These are phyloP conservation scores for Pharnaceum exiguum DNA, from an alignment of 148 eudicot species.

Conservation along the genomic window DNA sequence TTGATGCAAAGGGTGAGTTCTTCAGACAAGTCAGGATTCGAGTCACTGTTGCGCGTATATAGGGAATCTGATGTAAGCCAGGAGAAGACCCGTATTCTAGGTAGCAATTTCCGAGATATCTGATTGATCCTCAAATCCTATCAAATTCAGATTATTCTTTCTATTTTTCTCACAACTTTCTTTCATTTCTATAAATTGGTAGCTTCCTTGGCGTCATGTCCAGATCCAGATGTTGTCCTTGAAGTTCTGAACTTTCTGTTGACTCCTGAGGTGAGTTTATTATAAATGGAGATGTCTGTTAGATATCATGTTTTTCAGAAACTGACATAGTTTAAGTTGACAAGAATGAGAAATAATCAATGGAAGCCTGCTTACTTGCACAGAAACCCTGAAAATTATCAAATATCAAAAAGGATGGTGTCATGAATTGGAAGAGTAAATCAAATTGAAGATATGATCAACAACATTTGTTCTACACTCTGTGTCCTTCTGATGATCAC, in stretches of 20 bases:
- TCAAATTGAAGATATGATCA: too few species aligned
- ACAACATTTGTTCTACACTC: too few species aligned
- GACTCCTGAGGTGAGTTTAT: constrained; percentile 54
- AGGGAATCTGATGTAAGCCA: constrained; percentile 93
- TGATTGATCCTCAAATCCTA: background rate
- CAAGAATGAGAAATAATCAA: too few species aligned
- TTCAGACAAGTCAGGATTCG: constrained; percentile 67
- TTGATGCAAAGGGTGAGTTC: constrained; percentile 61
- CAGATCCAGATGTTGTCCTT: constrained; percentile 68
- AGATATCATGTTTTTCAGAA: background rate
- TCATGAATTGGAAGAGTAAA: too few species aligned
- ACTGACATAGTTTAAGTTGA: too few species aligned
- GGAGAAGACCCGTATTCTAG: constrained; percentile 83
- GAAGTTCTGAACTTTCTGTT: constrained; percentile 82
- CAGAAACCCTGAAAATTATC: too few species aligned
- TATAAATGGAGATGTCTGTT: background rate
- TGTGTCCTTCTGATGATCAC: too few species aligned
- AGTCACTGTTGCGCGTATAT: constrained; percentile 69
- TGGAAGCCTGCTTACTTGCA: too few species aligned
- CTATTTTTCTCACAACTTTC: background rate
- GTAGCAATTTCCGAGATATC: constrained; percentile 21
- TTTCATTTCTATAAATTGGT: constrained; percentile 9
- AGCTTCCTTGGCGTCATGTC: constrained; percentile 79
- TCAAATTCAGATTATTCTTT: background rate
- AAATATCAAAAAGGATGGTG: too few species aligned